Base-by-base conservation (phyloP, 1,139 yeast genomes). In the Saccharomyces hybrid region DNA sequence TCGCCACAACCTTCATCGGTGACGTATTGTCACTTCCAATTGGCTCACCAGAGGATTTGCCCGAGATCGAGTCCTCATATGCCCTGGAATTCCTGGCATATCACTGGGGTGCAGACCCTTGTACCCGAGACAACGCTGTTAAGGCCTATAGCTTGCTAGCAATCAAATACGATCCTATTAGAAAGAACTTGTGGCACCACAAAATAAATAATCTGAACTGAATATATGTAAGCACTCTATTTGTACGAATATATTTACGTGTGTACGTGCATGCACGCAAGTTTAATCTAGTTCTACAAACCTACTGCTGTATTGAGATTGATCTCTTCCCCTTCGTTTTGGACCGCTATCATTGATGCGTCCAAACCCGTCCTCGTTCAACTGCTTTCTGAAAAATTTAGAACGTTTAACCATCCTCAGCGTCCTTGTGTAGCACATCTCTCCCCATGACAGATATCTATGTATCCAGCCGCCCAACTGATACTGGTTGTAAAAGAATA, bases 61-160 rank as follows among this genome's bases (percentile, higher is more conserved):
- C 71, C n/a, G 66, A 69, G 13, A 62, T 70, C 1, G 73, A 79
- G 7, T 71, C 73, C 32, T 84, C 93, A 2, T 82, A 74, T 63
- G 96, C 96, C 0, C 68, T 87, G 53, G 96, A 88, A 63, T 60
- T 80, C 4, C 71, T 87, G 49, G 86, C 85, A 0, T 74, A 75
- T 47, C 76, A 85, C 2, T 79, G 80, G 59, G 58, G 69, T 4
- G 57, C 61, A 6, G 66, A 71, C 16, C 60, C 68, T 0, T 65
- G 74, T 4, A 51, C 31, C n/a, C 53, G 56, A 1, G 64, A 67
- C 0, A 67, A 73, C 44, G 77, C 85, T 0, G 56, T 59, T 1
- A 65, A 68, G 28, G 75, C 82, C 1, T 83, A 82, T 63, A 73
- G 73, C 7, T 69, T 76, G 16, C 72, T 89, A 44, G 78, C 76